These are phyloP conservation scores for Peniophora sp. DNA, from an alignment of 1,284 basidiomycete species.

Conservation along the genomic window DNA sequence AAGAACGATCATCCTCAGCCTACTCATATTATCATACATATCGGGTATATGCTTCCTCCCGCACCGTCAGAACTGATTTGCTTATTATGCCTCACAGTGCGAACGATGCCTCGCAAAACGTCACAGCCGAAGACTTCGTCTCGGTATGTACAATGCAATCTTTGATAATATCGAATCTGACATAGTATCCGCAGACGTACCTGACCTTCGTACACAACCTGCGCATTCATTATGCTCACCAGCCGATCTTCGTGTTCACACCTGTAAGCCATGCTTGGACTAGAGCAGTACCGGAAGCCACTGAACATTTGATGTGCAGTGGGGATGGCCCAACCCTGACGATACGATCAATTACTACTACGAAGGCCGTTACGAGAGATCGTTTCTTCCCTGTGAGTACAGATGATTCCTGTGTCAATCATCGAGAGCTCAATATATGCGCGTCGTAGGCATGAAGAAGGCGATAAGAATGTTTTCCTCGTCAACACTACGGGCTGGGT, in stretches of 20 bases:
- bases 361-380: conserved; percentile 37
- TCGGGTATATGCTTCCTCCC: conserved; percentile 33
- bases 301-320: conserved; percentile 21
- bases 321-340: conserved; percentile 50
- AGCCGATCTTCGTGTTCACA: conserved; percentile 48
- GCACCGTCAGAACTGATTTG: neutral
- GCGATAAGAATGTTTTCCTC: conserved; percentile 42
- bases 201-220: conserved; percentile 35
- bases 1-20: conserved; percentile 33
- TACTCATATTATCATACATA: conserved; percentile 47
- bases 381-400: conserved; percentile 30
- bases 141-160: conserved; percentile 20
- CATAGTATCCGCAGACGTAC: conserved; percentile 29
- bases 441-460: conserved; percentile 23
- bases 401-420: neutral
- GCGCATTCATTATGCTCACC: conserved; percentile 33
- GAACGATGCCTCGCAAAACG: conserved; percentile 39
- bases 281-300: too few species aligned
- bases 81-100: conserved; percentile 20
- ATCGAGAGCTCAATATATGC: neutral
- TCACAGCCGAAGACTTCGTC: conserved; percentile 35
- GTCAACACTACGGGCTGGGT: conserved; percentile 56
- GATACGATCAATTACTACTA: conserved; percentile 42
- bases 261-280: conserved; percentile 32
- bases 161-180: neutral